These are phyloP conservation scores for Paulownia fortunei DNA, from an alignment of 257 asterid species.

Conservation along the genomic window DNA sequence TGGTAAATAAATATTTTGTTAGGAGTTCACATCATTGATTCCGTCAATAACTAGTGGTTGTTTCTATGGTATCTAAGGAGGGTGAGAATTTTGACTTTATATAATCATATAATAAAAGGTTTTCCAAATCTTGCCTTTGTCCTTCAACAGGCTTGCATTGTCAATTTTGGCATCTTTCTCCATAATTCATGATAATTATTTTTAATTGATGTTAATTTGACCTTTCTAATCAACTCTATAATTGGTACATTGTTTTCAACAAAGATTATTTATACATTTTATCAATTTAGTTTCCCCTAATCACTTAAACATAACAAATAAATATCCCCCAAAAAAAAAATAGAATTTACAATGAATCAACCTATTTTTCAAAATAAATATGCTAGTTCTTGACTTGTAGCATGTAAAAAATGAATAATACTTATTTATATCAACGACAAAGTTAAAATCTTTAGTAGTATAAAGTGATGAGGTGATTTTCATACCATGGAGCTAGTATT, in stretches of 20 bases:
- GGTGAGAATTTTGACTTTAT: conserved; percentile 21
- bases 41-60: conserved; percentile 13
- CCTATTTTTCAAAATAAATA: too few species aligned
- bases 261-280: neutral
- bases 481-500: too few species aligned
- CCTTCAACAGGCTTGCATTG: neutral
- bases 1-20: neutral
- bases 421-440: too few species aligned
- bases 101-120: neutral
- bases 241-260: neutral
- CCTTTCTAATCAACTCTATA: neutral
- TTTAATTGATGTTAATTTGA: neutral
- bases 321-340: too few species aligned
- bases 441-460: too few species aligned
- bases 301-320: too few species aligned
- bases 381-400: too few species aligned
- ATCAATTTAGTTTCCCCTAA: too few species aligned
- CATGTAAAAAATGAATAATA: neutral
- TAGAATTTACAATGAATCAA: too few species aligned
- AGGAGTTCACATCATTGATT: conserved; percentile 32
- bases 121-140: neutral
- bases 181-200: neutral
- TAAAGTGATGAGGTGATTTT: too few species aligned
- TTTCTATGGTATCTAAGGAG: neutral
- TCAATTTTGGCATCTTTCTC: conserved; percentile 10